phyloP scores from a whole-genome alignment of 345 rosid species.

The Salix purpurea region DNA sequence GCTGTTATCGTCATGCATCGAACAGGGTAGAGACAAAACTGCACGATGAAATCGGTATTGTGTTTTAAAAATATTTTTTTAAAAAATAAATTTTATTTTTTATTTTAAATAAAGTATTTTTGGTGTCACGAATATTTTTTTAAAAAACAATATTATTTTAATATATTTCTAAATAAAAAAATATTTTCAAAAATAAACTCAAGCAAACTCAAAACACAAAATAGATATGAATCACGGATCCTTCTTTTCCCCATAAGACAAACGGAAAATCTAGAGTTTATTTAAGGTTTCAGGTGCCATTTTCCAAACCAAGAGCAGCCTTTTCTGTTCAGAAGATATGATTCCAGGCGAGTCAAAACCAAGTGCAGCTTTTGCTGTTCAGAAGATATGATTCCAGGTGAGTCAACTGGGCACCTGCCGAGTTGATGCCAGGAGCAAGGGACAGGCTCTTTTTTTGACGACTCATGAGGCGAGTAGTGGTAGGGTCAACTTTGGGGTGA shows the following conservation, averaged over 20 bases:
- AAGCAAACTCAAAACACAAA: too few relatives aligned
- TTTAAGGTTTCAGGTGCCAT: neutral
- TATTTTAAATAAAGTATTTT: too few relatives aligned
- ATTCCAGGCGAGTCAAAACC: too few relatives aligned
- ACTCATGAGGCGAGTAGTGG: neutral
- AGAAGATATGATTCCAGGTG: neutral
- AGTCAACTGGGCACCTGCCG: neutral
- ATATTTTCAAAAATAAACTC: too few relatives aligned
- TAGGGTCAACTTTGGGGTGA: neutral
- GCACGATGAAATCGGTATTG: neutral
- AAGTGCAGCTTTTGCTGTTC: neutral
- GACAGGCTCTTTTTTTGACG: neutral
- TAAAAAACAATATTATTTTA: too few relatives aligned
- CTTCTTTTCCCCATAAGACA: neutral
- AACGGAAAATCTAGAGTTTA: neutral
- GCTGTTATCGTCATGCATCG: neutral
- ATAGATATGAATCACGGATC: too few relatives aligned
- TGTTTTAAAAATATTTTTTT: too few relatives aligned
- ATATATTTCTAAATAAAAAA: too few relatives aligned
- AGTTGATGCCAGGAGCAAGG: neutral
- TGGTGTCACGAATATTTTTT: too few relatives aligned
- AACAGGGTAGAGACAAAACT: too few relatives aligned
- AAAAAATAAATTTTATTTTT: too few relatives aligned
- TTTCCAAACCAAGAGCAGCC: neutral
- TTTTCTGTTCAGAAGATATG: too few relatives aligned